Percentiles rank a stretch among this genome's conserved stretches.
Evolutionary conservation across 2,329 filamentous ascomycete genomes (phyloP).

Genomic region (Fusarium sp.): DNA sequence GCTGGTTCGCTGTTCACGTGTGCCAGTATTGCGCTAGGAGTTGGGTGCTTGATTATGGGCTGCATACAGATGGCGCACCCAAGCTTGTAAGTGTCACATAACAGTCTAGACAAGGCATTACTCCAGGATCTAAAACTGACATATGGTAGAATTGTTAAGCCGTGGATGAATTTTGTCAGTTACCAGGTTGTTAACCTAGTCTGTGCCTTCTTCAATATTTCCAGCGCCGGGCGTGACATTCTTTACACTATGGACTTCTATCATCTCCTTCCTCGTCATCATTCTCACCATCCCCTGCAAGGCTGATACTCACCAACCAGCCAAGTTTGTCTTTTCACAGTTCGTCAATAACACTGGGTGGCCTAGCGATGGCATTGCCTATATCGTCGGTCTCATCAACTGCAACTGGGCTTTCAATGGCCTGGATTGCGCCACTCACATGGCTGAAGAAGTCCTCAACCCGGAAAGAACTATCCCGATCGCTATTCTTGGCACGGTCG

Average conservation of each 20-base stretch:
- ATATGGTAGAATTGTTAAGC: too few relatives aligned
- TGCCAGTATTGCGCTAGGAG: constrained; percentile 11
- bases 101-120: too few relatives aligned
- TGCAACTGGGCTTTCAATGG: constrained; percentile 19
- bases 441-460: constrained; percentile 14
- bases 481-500: constrained; percentile 16
- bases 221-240: constrained; percentile 13
- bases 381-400: constrained; percentile 9
- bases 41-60: too few relatives aligned
- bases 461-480: constrained; percentile 9
- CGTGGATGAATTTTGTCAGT: constrained; percentile 12
- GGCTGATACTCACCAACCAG: constrained; percentile 1
- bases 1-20: background rate
- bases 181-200: constrained; percentile 14
- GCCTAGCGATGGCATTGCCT: constrained; percentile 15
- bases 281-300: constrained; percentile 5
- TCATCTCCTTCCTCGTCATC: constrained; percentile 8
- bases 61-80: too few relatives aligned
- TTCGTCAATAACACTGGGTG: constrained; percentile 10
- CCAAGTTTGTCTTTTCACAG: constrained; percentile 4
- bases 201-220: background rate
- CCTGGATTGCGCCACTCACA: constrained; percentile 7
- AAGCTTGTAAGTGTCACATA: too few relatives aligned
- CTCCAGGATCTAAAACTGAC: too few relatives aligned
- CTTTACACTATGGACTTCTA: constrained; percentile 3